These are phyloP conservation scores for Hypomontagnella monticulosa DNA, from an alignment of 495 filamentous ascomycete genomes.

Conservation along the genomic window DNA sequence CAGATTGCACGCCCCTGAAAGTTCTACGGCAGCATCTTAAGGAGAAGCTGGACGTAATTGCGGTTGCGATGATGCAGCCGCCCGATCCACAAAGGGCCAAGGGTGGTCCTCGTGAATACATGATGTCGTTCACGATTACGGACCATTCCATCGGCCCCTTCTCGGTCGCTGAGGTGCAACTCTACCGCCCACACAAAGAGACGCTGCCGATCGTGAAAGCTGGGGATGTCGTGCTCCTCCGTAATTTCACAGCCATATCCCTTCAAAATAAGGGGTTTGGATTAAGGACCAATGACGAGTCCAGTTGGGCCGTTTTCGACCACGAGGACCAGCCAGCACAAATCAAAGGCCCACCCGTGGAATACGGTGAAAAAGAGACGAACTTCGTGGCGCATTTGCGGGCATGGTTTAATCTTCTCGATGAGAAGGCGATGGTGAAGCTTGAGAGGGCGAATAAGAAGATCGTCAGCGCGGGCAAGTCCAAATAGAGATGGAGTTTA, in stretches of 20 bases:
- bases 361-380: conserved; percentile 51
- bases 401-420: conserved; percentile 54
- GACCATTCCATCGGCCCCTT: conserved; percentile 66
- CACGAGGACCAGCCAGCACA: conserved; percentile 48
- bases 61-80: conserved; percentile 67
- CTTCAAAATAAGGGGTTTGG: conserved; percentile 59
- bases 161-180: conserved; percentile 65
- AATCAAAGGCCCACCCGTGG: conserved; percentile 57
- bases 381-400: conserved; percentile 47
- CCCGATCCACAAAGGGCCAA: conserved; percentile 67
- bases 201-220: conserved; percentile 72
- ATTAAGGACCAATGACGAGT: conserved; percentile 53
- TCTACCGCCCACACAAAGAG: conserved; percentile 78
- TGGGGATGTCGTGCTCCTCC: conserved; percentile 81
- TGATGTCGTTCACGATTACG: conserved; percentile 72
- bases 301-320: conserved; percentile 73
- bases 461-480: conserved; percentile 42
- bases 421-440: conserved; percentile 49
- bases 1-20: conserved; percentile 75
- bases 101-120: conserved; percentile 73
- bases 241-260: conserved; percentile 74
- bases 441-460: conserved; percentile 55
- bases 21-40: conserved; percentile 66
- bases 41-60: conserved; percentile 70
- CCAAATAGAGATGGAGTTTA: conserved; percentile 25